Evolutionary conservation across 2,329 filamentous ascomycete genomes (phyloP).

Genomic region (Sarocladium kiliense): DNA sequence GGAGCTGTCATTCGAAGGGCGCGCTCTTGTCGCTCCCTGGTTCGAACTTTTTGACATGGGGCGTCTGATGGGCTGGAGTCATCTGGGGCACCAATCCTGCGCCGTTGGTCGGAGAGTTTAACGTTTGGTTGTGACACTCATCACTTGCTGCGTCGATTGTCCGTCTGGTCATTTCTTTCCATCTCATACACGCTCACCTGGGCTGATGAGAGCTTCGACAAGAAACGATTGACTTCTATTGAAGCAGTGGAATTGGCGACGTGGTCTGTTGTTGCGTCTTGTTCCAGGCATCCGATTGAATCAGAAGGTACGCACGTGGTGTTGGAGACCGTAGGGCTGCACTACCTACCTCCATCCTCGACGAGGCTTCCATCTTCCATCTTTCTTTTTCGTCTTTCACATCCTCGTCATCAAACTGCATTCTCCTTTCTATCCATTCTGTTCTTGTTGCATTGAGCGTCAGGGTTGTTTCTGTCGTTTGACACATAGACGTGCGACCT

Average conservation of each 20-base stretch:
- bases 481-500: background rate
- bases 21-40: background rate
- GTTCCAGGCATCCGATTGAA: background rate
- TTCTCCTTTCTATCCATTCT: background rate
- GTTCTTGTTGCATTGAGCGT: background rate
- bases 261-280: background rate
- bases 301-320: background rate
- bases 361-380: background rate
- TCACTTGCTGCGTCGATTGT: background rate
- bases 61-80: background rate
- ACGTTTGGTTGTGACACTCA: background rate
- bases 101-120: constrained; percentile 1
- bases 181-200: too few species aligned
- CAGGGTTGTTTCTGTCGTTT: background rate
- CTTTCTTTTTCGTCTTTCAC: background rate
- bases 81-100: background rate
- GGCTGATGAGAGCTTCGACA: background rate
- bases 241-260: background rate
- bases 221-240: constrained; percentile 2
- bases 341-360: background rate
- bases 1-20: constrained; percentile 8
- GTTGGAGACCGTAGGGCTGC: background rate
- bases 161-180: too few species aligned
- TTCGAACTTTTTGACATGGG: background rate
- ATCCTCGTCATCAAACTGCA: background rate